These are phyloP conservation scores for Globisporangium okanoganense DNA, from an alignment of 352 stramenopile genomes.

Conservation along the genomic window DNA sequence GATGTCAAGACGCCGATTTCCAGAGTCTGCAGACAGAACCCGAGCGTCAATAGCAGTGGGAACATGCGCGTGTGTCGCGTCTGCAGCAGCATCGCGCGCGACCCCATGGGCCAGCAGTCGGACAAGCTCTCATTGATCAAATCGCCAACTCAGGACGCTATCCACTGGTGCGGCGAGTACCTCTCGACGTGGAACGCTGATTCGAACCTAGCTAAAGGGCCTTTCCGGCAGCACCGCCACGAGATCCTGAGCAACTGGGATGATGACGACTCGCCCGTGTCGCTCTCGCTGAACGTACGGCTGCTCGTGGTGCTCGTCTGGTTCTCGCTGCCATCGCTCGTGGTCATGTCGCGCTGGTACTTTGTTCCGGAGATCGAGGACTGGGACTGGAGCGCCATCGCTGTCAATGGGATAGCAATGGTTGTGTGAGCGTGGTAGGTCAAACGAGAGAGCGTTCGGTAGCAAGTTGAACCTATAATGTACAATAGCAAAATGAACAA, in stretches of 20 bases:
- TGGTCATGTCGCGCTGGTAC: constrained; percentile 9
- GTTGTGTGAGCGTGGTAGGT: too few species aligned
- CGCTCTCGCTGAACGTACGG: constrained; percentile 10
- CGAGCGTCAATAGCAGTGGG: background rate
- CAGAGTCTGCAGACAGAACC: too few species aligned
- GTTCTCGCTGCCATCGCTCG: constrained; percentile 17
- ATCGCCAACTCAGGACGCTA: constrained; percentile 5
- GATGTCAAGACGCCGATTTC: background rate
- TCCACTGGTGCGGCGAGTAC: constrained; percentile 25
- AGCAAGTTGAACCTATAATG: too few species aligned
- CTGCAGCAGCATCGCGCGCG: background rate
- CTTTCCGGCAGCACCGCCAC: constrained; percentile 23
- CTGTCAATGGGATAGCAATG: too few species aligned
- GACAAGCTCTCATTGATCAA: constrained; percentile 18
- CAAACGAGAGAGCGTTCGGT: too few species aligned
- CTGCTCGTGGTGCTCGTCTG: constrained; percentile 25
- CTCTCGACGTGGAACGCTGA: constrained; percentile 3
- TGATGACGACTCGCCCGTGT: background rate
- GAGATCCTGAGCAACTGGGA: constrained; percentile 19
- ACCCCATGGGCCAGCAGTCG: background rate
- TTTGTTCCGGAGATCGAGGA: constrained; percentile 9
- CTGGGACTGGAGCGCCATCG: constrained; percentile 2
- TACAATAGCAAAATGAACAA: too few species aligned
- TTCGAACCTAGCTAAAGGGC: constrained; percentile 8
- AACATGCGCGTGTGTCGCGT: constrained; percentile 1